Conservation (phyloP, 306 rosid species). For the Macrotyloma uniflorum region DNA sequence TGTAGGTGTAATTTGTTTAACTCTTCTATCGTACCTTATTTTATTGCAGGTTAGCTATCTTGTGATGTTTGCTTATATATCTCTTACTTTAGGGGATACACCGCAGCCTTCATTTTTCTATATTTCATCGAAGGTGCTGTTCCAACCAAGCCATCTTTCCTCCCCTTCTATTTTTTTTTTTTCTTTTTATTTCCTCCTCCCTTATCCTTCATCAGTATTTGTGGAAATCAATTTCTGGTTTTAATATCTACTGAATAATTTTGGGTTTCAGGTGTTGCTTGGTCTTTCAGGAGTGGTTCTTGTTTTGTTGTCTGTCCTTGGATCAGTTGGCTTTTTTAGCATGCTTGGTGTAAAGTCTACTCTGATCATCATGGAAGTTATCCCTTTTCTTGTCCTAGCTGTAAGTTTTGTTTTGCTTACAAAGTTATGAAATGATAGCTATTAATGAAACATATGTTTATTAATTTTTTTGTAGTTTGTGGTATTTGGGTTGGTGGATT, state of each 20-base stretch:
- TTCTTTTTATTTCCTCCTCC: constrained; percentile 16
- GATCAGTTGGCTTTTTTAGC: constrained; percentile 92
- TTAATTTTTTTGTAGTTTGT: background rate
- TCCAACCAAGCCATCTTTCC: constrained; percentile 18
- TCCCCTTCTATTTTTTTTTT: background rate
- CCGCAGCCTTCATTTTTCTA: constrained; percentile 71
- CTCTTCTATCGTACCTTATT: constrained; percentile 28
- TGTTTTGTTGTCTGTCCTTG: constrained; percentile 94
- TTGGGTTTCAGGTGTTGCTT: constrained; percentile 76
- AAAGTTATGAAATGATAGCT: constrained; percentile 10
- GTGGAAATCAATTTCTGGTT: constrained; percentile 3
- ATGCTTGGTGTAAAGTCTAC: constrained; percentile 94
- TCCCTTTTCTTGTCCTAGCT: constrained; percentile 97
- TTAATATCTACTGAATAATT: constrained; percentile 31
- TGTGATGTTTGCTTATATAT: constrained; percentile 96
- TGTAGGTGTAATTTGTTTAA: constrained; percentile 23
- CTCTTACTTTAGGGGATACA: constrained; percentile 93
- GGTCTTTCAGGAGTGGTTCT: constrained; percentile 94
- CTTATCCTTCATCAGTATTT: constrained; percentile 4
- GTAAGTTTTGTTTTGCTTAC: constrained; percentile 63
- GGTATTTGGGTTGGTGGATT: background rate
- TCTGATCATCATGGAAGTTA: constrained; percentile 96
- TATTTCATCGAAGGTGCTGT: constrained; percentile 88
- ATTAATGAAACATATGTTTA: background rate
- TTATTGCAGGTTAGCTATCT: constrained; percentile 92